phyloP scores from a whole-genome alignment of 2,329 filamentous ascomycete genomes.

The Davidsoniella neocaledoniae region DNA sequence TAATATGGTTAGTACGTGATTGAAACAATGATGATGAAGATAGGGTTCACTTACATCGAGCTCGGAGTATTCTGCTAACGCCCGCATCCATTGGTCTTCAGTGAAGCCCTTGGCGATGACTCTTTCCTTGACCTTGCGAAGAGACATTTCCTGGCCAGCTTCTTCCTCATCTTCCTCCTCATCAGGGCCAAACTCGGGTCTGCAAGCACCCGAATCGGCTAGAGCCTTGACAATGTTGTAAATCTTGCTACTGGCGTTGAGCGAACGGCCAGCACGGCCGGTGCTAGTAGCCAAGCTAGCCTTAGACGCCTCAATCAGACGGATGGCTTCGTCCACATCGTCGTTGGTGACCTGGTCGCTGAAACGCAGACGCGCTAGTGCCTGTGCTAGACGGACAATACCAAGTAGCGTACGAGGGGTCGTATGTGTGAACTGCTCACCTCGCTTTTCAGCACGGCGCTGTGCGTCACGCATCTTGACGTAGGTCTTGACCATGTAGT shows the following conservation, averaged over 20 bases:
- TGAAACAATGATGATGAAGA: too few relatives aligned
- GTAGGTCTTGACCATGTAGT: conserved; percentile 95
- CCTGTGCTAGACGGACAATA: conserved; percentile 82
- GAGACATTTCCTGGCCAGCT: conserved; percentile 52
- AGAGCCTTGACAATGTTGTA: conserved; percentile 87
- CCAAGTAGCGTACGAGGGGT: conserved; percentile 87
- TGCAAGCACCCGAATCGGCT: conserved; percentile 71
- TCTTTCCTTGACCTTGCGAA: conserved; percentile 76
- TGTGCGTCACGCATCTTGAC: conserved; percentile 87
- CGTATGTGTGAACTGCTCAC: conserved; percentile 86
- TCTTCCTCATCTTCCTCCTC: conserved; percentile 37
- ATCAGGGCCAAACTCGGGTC: conserved; percentile 64
- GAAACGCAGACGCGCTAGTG: conserved; percentile 82
- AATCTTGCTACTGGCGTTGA: conserved; percentile 75
- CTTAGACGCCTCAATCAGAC: conserved; percentile 85
- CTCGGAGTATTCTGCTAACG: conserved; percentile 75
- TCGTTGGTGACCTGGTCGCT: conserved; percentile 69
- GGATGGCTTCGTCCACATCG: conserved; percentile 87
- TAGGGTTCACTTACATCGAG: conserved; percentile 57
- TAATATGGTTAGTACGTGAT: conserved; percentile 22
- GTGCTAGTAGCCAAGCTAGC: conserved; percentile 56
- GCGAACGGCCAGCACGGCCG: conserved; percentile 48
- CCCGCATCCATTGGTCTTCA: conserved; percentile 72
- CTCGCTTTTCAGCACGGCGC: conserved; percentile 75
- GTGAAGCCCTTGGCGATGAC: conserved; percentile 96